These are phyloP conservation scores for Houttuynia cordata DNA, from an alignment of 164 flowering plant genomes.

Conservation along the genomic window DNA sequence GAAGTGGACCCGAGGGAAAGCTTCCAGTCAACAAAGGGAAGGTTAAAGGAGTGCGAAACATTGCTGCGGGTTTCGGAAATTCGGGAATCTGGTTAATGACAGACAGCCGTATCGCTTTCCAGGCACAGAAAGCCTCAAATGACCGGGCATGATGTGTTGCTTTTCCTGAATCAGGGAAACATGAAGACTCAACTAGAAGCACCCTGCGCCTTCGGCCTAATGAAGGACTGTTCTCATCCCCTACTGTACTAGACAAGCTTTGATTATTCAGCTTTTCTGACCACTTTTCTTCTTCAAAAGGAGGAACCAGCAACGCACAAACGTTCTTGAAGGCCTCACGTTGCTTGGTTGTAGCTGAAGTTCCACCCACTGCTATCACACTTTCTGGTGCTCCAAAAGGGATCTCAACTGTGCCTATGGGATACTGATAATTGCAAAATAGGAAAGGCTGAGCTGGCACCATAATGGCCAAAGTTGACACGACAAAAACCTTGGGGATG, in stretches of 20 bases:
- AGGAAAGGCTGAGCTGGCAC: too few relatives aligned
- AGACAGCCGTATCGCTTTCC: conserved; percentile 56
- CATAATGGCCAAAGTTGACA: too few relatives aligned
- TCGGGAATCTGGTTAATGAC: conserved; percentile 38
- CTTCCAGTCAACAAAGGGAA: conserved; percentile 95
- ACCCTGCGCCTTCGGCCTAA: conserved; percentile 96
- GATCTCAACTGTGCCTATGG: too few relatives aligned
- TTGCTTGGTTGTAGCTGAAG: conserved; percentile 20
- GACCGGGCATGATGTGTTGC: conserved; percentile 64
- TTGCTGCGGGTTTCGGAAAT: conserved; percentile 38
- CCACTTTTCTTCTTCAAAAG: conserved; percentile 58
- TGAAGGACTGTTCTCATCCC: conserved; percentile 49
- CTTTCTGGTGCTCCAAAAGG: conserved; percentile 90
- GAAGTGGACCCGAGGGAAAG: conserved; percentile 86
- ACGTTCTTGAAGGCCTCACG: conserved; percentile 45
- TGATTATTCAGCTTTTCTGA: conserved; percentile 45
- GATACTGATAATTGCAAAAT: too few relatives aligned
- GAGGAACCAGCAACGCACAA: conserved; percentile 56
- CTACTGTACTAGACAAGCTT: conserved; percentile 19
- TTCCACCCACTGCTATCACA: conserved; percentile 67
- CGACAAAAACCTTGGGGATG: too few relatives aligned
- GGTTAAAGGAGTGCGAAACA: conserved; percentile 68
- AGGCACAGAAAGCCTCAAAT: conserved; percentile 77
- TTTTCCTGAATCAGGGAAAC: conserved; percentile 84
- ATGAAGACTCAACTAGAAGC: conserved; percentile 82